Conservation (phyloP, 1,284 basidiomycete genomes). For the Puccinia brachypodii region DNA sequence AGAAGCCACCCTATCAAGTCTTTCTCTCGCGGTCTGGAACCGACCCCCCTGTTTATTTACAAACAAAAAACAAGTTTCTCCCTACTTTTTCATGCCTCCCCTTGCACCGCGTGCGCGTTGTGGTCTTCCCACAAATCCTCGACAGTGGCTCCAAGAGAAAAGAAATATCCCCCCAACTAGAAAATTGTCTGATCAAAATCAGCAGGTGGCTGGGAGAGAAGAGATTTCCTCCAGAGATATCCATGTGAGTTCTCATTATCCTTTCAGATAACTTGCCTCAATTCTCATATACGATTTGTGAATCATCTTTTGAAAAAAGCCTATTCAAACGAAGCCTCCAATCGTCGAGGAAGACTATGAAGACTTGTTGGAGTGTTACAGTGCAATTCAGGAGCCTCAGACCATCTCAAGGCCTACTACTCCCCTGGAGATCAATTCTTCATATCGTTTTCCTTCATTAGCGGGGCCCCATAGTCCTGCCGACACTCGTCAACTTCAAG, state of each 20-base stretch:
- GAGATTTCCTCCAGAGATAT: background rate
- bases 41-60: background rate
- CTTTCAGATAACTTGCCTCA: background rate
- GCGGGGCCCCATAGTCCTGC: background rate
- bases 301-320: background rate
- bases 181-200: background rate
- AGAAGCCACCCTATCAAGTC: no score
- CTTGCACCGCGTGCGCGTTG: background rate
- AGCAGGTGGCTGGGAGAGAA: background rate
- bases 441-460: background rate
- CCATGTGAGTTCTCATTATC: background rate
- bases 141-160: background rate
- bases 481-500: background rate
- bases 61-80: background rate
- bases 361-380: conserved; percentile 10
- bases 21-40: background rate
- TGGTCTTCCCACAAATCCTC: conserved; percentile 7
- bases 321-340: background rate
- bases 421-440: background rate
- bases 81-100: background rate
- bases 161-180: background rate
- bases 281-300: background rate
- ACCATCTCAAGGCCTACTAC: background rate
- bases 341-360: background rate
- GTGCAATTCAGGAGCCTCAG: background rate